Evolutionary conservation across 1,284 basidiomycete genomes (phyloP).

Genomic region (Sanghuangporus sanghuang): DNA sequence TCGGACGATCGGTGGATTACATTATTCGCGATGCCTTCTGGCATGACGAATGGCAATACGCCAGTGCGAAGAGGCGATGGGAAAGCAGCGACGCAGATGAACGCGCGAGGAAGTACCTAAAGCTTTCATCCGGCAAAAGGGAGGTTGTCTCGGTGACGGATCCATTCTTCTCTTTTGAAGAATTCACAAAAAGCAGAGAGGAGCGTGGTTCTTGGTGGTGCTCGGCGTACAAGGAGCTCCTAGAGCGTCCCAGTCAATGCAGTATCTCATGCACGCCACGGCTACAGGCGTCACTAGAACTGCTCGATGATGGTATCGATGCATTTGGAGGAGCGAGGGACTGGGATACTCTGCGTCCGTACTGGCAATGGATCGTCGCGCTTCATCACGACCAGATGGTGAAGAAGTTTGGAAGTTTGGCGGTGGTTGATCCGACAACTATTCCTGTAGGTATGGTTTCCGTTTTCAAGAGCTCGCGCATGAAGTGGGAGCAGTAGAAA

Average conservation of each 20-base stretch:
- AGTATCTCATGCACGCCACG: slow-evolving; percentile 23
- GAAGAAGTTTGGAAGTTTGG: slow-evolving; percentile 36
- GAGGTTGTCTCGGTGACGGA: slow-evolving; percentile 8
- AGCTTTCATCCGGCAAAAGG: not conserved
- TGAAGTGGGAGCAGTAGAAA: slow-evolving; percentile 35
- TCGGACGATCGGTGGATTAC: slow-evolving; percentile 20
- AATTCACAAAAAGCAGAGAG: slow-evolving; percentile 32
- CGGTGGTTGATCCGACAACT: slow-evolving; percentile 35
- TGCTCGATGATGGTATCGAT: slow-evolving; percentile 8
- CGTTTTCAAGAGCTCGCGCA: slow-evolving; percentile 34
- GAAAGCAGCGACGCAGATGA: slow-evolving; percentile 14
- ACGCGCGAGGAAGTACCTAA: not conserved
- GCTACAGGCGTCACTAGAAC: slow-evolving; percentile 25
- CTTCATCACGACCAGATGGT: slow-evolving; percentile 38
- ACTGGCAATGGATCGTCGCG: slow-evolving; percentile 32
- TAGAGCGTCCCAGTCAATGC: slow-evolving; percentile 20
- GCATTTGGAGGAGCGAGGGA: not conserved
- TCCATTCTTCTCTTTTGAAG: slow-evolving; percentile 32
- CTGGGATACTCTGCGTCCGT: slow-evolving; percentile 10
- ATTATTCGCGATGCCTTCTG: slow-evolving; percentile 19
- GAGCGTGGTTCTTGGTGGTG: slow-evolving; percentile 30
- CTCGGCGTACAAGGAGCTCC: slow-evolving; percentile 28
- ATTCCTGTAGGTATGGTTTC: slow-evolving; percentile 41
- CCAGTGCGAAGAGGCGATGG: slow-evolving; percentile 27
- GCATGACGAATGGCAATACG: slow-evolving; percentile 25